Evolutionary conservation across 257 asterid species (phyloP), one percentile per base, ranked within the genome.

Genomic region (Solanum rostratum): DNA sequence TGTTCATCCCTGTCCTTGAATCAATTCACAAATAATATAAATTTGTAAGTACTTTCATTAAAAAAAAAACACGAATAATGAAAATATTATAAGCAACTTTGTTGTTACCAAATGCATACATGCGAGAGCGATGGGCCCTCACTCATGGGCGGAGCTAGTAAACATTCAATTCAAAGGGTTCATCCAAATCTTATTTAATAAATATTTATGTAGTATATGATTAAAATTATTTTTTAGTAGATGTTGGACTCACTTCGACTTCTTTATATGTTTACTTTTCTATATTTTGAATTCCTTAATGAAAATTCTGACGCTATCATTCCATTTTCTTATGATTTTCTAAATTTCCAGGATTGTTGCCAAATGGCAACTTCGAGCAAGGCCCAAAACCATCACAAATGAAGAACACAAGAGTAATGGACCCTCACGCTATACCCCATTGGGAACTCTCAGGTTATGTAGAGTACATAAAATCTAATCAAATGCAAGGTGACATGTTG

Each of bases 401-500:
- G 85, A 81, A 81, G 30, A 85, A 86, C 1, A 73, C 76, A 18
- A 53, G 29, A 54, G 87, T 87, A 33, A 49, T 87, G 6, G 81
- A 85, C 6, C 86, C 82, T 16, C 84, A 81, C 3, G 81, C 84
- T 4, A 54, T 84, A 81, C 88, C 89, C 7, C 10, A 85, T 14
- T 87, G 89, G 87, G 87, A 71, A 74, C 43, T 84, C 33, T 71
- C 88, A 52, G 89, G 89, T 9, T 87, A 46, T 27, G 84, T 84
- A 4, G 86, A 87, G 19, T 85, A 87, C 83, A 85, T 85, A 53
- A 84, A 87, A 85, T 65, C 84, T 11, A 88, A 88, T 1, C 86
- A 87, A 79, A 87, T 27, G n/a, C 88, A 87, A 76, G 89, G 84
- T 14, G 89, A 84, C 84, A 87, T 87, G 89, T 0, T 87, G 18